These are phyloP conservation scores for Saccharomyces pastorianus DNA, from an alignment of 1,139 yeast genomes.

Conservation along the genomic window DNA sequence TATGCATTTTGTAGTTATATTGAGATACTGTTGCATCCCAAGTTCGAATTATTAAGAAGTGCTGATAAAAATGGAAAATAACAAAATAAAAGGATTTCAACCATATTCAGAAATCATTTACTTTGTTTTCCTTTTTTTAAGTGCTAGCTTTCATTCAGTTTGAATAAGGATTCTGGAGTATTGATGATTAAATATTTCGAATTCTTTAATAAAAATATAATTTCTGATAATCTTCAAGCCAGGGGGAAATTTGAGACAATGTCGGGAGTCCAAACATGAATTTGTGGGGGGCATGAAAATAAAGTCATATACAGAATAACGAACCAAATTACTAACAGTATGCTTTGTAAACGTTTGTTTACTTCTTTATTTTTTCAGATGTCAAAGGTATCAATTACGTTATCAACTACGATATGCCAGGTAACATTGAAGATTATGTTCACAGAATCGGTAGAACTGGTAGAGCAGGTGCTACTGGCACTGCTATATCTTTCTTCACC, in stretches of 20 bases:
- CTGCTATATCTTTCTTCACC: constrained; percentile 92
- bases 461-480: constrained; percentile 95
- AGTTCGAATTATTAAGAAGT: not conserved
- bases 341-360: not conserved
- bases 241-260: not conserved
- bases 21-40: not conserved
- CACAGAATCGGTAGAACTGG: constrained; percentile 84
- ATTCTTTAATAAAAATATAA: not conserved
- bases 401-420: constrained; percentile 94
- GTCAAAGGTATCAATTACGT: constrained; percentile 95
- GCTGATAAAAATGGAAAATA: not conserved
- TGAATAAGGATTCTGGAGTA: not conserved
- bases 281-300: not conserved
- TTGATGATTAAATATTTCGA: not conserved
- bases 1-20: constrained; percentile 4
- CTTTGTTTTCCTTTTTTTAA: not conserved
- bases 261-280: not conserved
- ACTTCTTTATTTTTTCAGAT: constrained; percentile 41
- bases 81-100: not conserved
- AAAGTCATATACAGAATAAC: not conserved
- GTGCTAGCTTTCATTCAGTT: not conserved
- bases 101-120: not conserved
- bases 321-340: constrained; percentile 12
- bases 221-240: not conserved
- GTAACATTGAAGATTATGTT: constrained; percentile 95